Evolutionary conservation across 257 asterid genomes (phyloP).

Genomic region (Buddleja alternifolia): DNA sequence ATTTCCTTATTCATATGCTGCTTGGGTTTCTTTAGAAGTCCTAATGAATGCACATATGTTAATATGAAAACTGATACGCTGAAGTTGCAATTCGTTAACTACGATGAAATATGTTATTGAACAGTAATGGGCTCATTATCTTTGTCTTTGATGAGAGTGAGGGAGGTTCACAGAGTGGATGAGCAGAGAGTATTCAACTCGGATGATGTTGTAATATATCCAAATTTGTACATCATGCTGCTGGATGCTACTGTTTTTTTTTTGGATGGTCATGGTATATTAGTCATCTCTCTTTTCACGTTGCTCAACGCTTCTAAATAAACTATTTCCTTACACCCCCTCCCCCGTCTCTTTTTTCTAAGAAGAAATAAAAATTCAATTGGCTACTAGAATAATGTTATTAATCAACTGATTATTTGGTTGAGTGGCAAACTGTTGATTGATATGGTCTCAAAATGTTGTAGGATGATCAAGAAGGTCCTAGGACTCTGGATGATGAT

Average conservation of each 20-base stretch:
- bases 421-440: constrained; percentile 1
- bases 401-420: neutral
- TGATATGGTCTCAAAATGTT: constrained; percentile 21
- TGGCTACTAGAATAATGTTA: neutral
- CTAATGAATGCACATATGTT: neutral
- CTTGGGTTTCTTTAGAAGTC: neutral
- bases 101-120: neutral
- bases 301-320: neutral
- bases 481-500: constrained; percentile 67
- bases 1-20: neutral
- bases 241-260: neutral
- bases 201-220: neutral
- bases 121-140: neutral
- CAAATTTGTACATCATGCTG: neutral
- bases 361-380: neutral
- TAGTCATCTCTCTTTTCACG: neutral
- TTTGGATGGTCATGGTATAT: neutral
- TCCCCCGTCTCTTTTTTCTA: no score
- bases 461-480: constrained; percentile 80
- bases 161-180: neutral
- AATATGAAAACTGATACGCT: neutral
- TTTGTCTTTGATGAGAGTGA: neutral
- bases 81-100: neutral
- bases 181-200: neutral
- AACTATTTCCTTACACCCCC: neutral